Percentiles rank a stretch among this genome's conserved stretches.
phyloP scores from a whole-genome alignment of 2,329 filamentous ascomycete genomes.

The Fusarium illudens region DNA sequence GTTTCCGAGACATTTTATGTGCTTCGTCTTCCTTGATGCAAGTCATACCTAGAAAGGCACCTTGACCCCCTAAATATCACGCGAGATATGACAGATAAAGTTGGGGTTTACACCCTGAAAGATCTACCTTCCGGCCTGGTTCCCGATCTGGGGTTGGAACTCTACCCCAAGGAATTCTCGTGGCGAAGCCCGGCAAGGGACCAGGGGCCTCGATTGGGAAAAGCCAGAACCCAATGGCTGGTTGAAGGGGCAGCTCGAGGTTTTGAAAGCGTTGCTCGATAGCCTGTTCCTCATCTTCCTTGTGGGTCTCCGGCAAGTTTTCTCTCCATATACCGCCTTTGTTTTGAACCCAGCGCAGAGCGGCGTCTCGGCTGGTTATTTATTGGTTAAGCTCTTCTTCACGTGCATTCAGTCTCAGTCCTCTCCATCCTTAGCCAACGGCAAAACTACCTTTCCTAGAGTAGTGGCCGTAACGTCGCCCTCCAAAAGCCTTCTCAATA shows the following conservation, averaged over 20 bases:
- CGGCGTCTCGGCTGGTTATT: not conserved
- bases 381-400: not conserved
- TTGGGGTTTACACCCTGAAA: not conserved
- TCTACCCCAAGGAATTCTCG: not conserved
- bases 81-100: not conserved
- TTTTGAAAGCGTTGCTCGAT: not conserved
- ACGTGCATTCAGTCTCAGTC: not conserved
- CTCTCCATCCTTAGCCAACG: not conserved
- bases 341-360: not conserved
- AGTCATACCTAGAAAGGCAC: not conserved
- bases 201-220: constrained; percentile 41
- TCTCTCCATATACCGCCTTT: not conserved
- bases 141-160: not conserved
- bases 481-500: not conserved
- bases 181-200: constrained; percentile 33
- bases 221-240: not conserved
- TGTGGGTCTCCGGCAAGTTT: not conserved
- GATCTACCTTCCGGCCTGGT: not conserved
- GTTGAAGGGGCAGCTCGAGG: not conserved
- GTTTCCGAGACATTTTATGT: too few relatives aligned
- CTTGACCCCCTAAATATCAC: not conserved
- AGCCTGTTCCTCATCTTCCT: not conserved
- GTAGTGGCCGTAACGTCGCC: accelerated
- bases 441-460: not conserved
- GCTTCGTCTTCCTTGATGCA: not conserved